Conservation (phyloP, 2,329 filamentous ascomycete genomes). For the Diaporthe batatas region DNA sequence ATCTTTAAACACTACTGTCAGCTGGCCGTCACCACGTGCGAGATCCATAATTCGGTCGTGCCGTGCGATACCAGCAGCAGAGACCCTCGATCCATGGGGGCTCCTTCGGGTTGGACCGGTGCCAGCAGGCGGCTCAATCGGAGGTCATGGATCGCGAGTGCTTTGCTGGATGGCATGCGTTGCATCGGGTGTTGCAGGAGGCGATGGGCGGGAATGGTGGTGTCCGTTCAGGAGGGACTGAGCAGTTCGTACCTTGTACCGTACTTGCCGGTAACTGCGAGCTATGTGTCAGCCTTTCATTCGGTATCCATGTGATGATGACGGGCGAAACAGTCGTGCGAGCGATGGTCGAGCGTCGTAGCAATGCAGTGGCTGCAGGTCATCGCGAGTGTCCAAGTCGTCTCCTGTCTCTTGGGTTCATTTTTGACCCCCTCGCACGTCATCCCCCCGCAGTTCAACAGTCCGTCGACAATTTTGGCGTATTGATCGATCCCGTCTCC, state of each 20-base stretch:
- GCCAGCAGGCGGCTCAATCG: neutral
- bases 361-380: constrained; percentile 13
- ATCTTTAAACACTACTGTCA: constrained; percentile 68
- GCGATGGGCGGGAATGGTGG: constrained; percentile 8
- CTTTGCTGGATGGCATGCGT: neutral
- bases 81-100: neutral
- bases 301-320: neutral
- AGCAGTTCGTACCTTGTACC: constrained; percentile 83
- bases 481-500: neutral
- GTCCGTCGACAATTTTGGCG: neutral
- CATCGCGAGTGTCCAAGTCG: neutral
- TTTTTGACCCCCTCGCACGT: constrained; percentile 10
- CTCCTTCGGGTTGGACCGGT: too few relatives aligned
- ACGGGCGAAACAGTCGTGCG: neutral
- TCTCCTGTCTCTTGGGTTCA: neutral
- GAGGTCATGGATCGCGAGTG: neutral
- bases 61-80: constrained; percentile 18
- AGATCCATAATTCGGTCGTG: neutral
- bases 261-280: constrained; percentile 99
- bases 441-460: constrained; percentile 17
- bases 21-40: constrained; percentile 19
- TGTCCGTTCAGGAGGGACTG: constrained; percentile 44
- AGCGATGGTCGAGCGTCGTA: constrained; percentile 19
- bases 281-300: constrained; percentile 33
- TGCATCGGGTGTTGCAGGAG: neutral